Percentiles rank a stretch among this genome's conserved stretches.
These are phyloP conservation scores for Lachnellula occidentalis DNA, from an alignment of 2,329 filamentous ascomycete genomes.

Conservation along the genomic window DNA sequence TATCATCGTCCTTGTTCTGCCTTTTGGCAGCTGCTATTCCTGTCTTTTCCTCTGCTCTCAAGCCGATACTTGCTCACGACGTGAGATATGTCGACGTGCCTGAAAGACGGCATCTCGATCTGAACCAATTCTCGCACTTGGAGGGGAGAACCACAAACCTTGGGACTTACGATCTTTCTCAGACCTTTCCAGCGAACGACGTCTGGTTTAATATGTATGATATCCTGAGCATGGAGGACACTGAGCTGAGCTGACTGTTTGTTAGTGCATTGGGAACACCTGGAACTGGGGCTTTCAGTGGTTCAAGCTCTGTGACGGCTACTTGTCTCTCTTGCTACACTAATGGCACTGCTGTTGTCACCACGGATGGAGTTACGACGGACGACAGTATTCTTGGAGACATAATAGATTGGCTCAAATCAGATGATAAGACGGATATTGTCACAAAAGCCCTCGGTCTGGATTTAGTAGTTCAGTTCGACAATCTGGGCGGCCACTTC, in stretches of 20 bases:
- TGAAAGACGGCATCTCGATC: slow-evolving; percentile 3
- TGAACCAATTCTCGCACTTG: not conserved
- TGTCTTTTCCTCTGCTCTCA: not conserved
- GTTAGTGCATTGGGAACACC: slow-evolving; percentile 9
- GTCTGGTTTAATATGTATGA: slow-evolving; percentile 21
- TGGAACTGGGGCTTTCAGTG: not conserved
- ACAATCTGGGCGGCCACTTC: slow-evolving; percentile 13
- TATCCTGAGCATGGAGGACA: not conserved
- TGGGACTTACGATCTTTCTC: slow-evolving; percentile 1
- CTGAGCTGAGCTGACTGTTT: slow-evolving; percentile 1
- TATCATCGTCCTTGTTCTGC: not conserved
- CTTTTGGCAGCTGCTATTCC: slow-evolving; percentile 1
- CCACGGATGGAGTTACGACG: slow-evolving; percentile 17
- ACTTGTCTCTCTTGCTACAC: slow-evolving; percentile 22
- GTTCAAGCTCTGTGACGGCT: not conserved
- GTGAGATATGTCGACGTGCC: not conserved
- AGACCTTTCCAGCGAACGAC: slow-evolving; percentile 8
- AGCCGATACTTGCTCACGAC: slow-evolving; percentile 4
- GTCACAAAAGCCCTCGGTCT: slow-evolving; percentile 9
- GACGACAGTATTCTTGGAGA: slow-evolving; percentile 10
- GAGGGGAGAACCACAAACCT: not conserved
- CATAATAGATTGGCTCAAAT: slow-evolving; percentile 15
- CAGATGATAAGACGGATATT: slow-evolving; percentile 7
- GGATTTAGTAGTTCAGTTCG: slow-evolving; percentile 4
- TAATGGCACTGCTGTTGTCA: slow-evolving; percentile 21